Conservation (phyloP, 2,329 filamentous ascomycete genomes). For the Botrytis pseudocinerea region DNA sequence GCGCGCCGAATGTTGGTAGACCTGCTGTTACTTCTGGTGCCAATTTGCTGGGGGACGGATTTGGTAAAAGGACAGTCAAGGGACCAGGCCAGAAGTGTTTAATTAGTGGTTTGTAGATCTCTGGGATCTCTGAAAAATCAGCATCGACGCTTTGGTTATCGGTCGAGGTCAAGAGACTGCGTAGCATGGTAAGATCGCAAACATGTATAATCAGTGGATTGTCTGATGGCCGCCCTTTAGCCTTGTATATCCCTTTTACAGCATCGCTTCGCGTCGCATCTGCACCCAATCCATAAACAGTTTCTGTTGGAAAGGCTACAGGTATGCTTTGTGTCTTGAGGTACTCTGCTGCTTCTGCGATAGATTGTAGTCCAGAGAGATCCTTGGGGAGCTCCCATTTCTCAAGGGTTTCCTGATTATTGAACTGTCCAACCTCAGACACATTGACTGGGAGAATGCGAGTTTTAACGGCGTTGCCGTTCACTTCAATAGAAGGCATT, state of each 20-base stretch:
- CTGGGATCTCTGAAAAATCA: conserved; percentile 34
- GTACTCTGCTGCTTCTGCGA: conserved; percentile 37
- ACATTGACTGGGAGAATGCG: conserved; percentile 33
- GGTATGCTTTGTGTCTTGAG: conserved; percentile 49
- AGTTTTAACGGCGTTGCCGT: conserved; percentile 30
- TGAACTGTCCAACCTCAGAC: conserved; percentile 33
- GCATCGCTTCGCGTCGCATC: conserved; percentile 84
- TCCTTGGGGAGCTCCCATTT: conserved; percentile 35
- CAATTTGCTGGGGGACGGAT: conserved; percentile 66
- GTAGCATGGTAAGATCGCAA: conserved; percentile 60
- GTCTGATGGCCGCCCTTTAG: conserved; percentile 87
- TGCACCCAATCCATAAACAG: conserved; percentile 94
- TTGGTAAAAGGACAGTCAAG: conserved; percentile 83
- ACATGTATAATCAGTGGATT: conserved; percentile 96
- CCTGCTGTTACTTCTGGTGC: conserved; percentile 92
- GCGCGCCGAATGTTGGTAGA: conserved; percentile 79
- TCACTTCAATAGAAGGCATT: conserved; percentile 31
- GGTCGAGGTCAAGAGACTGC: conserved; percentile 30
- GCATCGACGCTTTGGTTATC: conserved; percentile 37
- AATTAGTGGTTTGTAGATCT: conserved; percentile 71
- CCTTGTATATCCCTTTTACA: conserved; percentile 87
- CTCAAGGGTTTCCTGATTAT: conserved; percentile 33
- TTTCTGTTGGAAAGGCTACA: conserved; percentile 96
- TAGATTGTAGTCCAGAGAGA: conserved; percentile 24
- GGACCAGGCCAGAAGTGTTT: conserved; percentile 91